A percentile compares a stretch with the other conserved stretches of the same genome.
phyloP scores from a whole-genome alignment of 2,329 filamentous ascomycete genomes.

The Hypocreales sp. region DNA sequence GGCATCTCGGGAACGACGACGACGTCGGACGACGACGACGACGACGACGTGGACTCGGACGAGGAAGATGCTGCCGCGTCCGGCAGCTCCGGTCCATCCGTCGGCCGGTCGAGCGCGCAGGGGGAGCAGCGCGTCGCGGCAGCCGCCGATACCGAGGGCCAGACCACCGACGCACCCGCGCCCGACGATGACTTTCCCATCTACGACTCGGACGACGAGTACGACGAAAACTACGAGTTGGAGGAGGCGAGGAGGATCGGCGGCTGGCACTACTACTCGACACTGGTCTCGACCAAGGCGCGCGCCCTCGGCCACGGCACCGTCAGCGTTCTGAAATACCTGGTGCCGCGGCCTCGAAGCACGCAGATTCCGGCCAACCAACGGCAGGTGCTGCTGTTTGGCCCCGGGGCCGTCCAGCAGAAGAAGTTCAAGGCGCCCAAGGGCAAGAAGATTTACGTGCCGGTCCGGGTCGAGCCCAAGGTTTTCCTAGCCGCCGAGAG shows the following conservation, averaged over 20 bases:
- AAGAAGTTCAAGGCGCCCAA: constrained; percentile 57
- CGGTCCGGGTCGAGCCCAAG: constrained; percentile 90
- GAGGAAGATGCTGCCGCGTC: constrained; percentile 32
- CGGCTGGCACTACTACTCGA: constrained; percentile 58
- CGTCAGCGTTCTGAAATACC: constrained; percentile 27
- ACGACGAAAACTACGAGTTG: constrained; percentile 56
- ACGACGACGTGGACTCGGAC: constrained; percentile 55
- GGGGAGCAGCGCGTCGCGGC: constrained; percentile 26
- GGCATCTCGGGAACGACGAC: constrained; percentile 62
- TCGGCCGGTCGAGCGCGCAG: constrained; percentile 22
- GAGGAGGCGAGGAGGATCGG: constrained; percentile 66
- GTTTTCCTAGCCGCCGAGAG: constrained; percentile 94
- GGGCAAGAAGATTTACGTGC: constrained; percentile 89
- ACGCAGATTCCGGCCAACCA: constrained; percentile 42
- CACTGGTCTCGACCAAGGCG: constrained; percentile 34
- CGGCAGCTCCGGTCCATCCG: constrained; percentile 5
- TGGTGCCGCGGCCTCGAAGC: constrained; percentile 39
- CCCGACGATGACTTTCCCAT: constrained; percentile 62
- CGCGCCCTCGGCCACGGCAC: constrained; percentile 25
- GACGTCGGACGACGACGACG: constrained; percentile 61
- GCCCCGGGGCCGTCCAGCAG: constrained; percentile 35
- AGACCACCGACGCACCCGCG: constrained; percentile 47
- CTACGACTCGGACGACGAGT: constrained; percentile 77
- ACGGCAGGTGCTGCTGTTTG: constrained; percentile 36
- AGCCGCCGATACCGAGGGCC: constrained; percentile 60